Percentiles rank a stretch among this genome's conserved stretches.
Conservation (phyloP, 1,284 basidiomycete genomes). For the Leucoagaricus sp. region DNA sequence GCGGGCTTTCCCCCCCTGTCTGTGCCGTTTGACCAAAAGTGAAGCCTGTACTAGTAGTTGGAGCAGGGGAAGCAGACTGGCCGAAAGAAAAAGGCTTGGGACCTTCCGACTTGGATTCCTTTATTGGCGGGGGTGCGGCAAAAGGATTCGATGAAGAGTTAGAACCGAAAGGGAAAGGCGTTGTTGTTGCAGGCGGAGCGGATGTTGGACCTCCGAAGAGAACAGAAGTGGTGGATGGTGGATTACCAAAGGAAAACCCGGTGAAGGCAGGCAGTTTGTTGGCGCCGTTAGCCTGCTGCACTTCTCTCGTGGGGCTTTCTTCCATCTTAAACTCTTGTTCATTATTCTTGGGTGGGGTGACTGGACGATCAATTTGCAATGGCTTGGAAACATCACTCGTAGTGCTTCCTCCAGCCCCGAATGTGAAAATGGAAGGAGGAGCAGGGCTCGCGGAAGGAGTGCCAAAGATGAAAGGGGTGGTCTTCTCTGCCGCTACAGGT, state of each 20-base stretch:
- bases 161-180: conserved; percentile 17
- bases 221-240: conserved; percentile 28
- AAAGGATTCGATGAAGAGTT: conserved; percentile 17
- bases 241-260: conserved; percentile 46
- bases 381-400: conserved; percentile 7
- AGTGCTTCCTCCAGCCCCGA: conserved; percentile 4
- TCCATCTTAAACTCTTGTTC: conserved; percentile 68
- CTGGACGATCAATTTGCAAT: conserved; percentile 32
- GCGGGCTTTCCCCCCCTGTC: conserved; percentile 22
- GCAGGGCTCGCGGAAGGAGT: conserved; percentile 21
- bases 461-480: conserved; percentile 27
- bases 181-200: conserved; percentile 12
- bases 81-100: conserved; percentile 39
- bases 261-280: conserved; percentile 40
- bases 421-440: conserved; percentile 16
- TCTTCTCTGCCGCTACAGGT: conserved; percentile 5
- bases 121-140: conserved; percentile 16
- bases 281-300: conserved; percentile 37
- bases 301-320: conserved; percentile 64
- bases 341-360: conserved; percentile 55
- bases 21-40: conserved; percentile 29
- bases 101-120: conserved; percentile 17
- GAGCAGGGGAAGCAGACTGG: conserved; percentile 21
- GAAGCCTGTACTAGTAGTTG: conserved; percentile 29
- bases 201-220: conserved; percentile 31